Conservation (phyloP, 2,329 filamentous ascomycete genomes). For the Cordyceps fumosorosea region DNA sequence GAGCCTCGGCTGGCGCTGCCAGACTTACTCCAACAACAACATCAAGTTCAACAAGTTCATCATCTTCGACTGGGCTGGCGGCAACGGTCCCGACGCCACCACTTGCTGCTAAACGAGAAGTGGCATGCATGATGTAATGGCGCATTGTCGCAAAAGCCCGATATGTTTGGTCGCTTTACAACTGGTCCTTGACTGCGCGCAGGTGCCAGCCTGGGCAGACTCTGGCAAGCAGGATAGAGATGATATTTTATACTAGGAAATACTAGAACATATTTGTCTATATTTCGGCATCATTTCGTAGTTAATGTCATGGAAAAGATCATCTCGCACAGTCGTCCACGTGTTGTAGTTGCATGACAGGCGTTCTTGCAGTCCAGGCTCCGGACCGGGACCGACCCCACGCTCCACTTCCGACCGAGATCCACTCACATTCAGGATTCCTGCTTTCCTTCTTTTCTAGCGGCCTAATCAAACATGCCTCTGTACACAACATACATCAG, state of each 20-base stretch:
- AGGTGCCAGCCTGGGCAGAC: not conserved
- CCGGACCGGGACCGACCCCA: not conserved
- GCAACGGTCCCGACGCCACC: conserved; percentile 12
- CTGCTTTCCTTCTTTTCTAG: not conserved
- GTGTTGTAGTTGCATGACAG: not conserved
- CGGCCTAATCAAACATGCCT: too few relatives aligned
- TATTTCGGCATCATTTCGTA: not conserved
- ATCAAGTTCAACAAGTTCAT: conserved; percentile 14
- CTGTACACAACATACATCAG: not conserved
- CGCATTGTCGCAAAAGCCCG: not conserved
- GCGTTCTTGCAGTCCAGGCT: not conserved
- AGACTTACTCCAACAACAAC: conserved; percentile 14
- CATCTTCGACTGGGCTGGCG: conserved; percentile 15
- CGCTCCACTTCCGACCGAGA: not conserved
- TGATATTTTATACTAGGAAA: not conserved
- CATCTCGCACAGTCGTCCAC: not conserved
- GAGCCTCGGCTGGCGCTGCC: conserved; percentile 8
- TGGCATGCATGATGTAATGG: not conserved
- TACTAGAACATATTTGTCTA: not conserved
- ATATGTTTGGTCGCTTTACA: not conserved
- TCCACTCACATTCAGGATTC: not conserved
- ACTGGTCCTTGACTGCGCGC: too few relatives aligned
- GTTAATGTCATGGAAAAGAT: not conserved
- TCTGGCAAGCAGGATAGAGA: not conserved
- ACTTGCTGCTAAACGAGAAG: conserved; percentile 9